Base-by-base conservation (phyloP, 2,329 filamentous ascomycete genomes). In the Penicillium sp. region DNA sequence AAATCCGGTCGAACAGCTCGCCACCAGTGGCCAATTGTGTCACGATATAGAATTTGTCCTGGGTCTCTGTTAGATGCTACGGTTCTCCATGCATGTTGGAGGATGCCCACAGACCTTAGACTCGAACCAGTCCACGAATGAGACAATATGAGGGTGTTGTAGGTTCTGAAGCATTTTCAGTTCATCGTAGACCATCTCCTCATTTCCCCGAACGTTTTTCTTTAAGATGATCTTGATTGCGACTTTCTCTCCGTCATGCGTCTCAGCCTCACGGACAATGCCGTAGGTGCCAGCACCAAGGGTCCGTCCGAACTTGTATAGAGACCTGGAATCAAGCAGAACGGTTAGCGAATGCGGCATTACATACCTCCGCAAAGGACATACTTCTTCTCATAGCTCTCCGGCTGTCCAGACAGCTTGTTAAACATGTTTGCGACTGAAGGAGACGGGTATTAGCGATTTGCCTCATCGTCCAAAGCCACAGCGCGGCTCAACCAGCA, bases 11-110 rank as follows among this genome's bases (percentile, higher is more conserved):
- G 75, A 99, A 99, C 60, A 99, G 79, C 78, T 99, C 94, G 73
- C 94, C 94, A 64, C 94, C 94, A 0, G 90, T 96, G 41, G 94
- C 94, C 53, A 99, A 82, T 76, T 99, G 89, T 29, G 94, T 99
- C 67, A 99, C 92, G 66, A 99, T 97, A 75, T 99, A 99, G 80
- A 96, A 99, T 81, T 99, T 99, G 81, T 99, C 94, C 92, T 96
- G 67, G 27, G 26, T 48, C 26, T 12, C 15, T 1, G 25, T 68
- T 44, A 67, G 62, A 40, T 35, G 15, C 42, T 41, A 40, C 46
- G 29, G 1, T n/a, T 37, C 20, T 33, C 11, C 1, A 40, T 15
- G 8, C 1, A 37, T n/a, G 8, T 6, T 4, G 14, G 5, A 11
- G n/a, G 8, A 7, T 15, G 15, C 6, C 35, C 9, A 62, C 86